Percentiles rank a stretch among this genome's conserved stretches.
Conservation (phyloP, 768 basidiomycete genomes). For the Lentinula boryana region DNA sequence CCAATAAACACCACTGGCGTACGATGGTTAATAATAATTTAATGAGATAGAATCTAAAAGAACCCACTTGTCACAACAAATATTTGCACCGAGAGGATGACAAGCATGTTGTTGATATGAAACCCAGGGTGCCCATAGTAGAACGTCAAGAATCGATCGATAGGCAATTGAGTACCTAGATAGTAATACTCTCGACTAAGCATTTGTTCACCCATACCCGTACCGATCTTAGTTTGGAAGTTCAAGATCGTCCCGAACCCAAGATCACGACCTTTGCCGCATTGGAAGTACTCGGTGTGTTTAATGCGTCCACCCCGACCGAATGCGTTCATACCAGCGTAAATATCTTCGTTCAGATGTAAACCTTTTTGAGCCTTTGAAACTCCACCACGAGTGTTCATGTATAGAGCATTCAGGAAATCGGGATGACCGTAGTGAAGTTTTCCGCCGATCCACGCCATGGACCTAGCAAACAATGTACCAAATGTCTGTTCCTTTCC, state of each 20-base stretch:
- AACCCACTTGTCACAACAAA: conserved; percentile 87
- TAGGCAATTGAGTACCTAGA: conserved; percentile 93
- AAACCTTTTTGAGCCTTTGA: conserved; percentile 99
- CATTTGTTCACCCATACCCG: conserved; percentile 99
- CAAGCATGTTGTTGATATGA: conserved; percentile 99
- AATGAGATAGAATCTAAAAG: not conserved
- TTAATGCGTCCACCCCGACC: conserved; percentile 97
- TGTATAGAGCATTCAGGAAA: conserved; percentile 96
- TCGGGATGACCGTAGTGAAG: conserved; percentile 99
- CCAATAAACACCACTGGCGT: conserved; percentile 87
- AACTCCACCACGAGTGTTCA: conserved; percentile 97
- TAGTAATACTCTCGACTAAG: conserved; percentile 99
- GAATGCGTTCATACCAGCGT: conserved; percentile 97
- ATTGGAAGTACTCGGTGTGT: conserved; percentile 99
- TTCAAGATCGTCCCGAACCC: conserved; percentile 99
- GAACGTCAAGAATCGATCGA: conserved; percentile 98
- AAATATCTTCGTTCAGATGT: conserved; percentile 99
- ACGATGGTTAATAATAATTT: conserved; percentile 10
- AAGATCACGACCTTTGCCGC: conserved; percentile 97
- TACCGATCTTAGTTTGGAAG: conserved; percentile 99
- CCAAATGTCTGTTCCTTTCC: conserved; percentile 99
- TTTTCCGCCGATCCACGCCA: conserved; percentile 98
- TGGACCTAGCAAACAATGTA: conserved; percentile 89
- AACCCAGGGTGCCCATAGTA: conserved; percentile 99
- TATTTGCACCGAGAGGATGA: conserved; percentile 93